Conservation (phyloP, 768 basidiomycete species). For the Ephemerocybe angulata region DNA sequence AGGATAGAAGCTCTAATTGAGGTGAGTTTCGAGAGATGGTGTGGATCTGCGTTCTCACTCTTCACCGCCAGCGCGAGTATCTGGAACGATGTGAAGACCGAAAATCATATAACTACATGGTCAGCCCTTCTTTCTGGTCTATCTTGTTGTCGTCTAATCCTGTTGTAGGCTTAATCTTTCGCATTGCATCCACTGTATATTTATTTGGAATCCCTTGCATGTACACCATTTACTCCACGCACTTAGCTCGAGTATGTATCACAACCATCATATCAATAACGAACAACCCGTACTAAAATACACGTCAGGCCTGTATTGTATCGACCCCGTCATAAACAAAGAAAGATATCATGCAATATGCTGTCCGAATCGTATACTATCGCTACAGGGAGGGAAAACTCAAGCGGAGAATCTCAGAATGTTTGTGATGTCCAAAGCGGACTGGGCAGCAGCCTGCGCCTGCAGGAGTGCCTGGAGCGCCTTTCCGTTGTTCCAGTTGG, state of each 20-base stretch:
- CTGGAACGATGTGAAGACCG: constrained; percentile 85
- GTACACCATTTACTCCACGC: background rate
- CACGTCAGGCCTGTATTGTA: too few relatives aligned
- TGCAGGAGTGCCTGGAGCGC: constrained; percentile 13
- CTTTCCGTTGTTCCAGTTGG: constrained; percentile 36
- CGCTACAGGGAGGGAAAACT: too few relatives aligned
- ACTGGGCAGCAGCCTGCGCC: background rate
- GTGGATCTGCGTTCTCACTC: background rate
- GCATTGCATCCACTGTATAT: constrained; percentile 1
- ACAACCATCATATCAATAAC: background rate
- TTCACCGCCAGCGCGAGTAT: constrained; percentile 98
- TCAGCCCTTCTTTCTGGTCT: constrained; percentile 19
- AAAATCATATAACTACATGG: constrained; percentile 83
- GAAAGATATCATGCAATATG: too few relatives aligned
- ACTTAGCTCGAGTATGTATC: background rate
- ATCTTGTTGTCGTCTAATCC: constrained; percentile 10
- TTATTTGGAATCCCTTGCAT: constrained; percentile 1
- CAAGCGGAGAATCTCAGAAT: background rate
- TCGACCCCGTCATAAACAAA: too few relatives aligned
- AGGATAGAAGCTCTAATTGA: constrained; percentile 92
- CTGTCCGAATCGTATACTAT: too few relatives aligned
- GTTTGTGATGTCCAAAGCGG: background rate
- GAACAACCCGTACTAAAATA: too few relatives aligned
- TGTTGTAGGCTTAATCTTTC: constrained; percentile 10
- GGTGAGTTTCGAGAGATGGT: constrained; percentile 38